Evolutionary conservation across 2,329 filamentous ascomycete genomes (phyloP).

Genomic region (Pyricularia grisea): DNA sequence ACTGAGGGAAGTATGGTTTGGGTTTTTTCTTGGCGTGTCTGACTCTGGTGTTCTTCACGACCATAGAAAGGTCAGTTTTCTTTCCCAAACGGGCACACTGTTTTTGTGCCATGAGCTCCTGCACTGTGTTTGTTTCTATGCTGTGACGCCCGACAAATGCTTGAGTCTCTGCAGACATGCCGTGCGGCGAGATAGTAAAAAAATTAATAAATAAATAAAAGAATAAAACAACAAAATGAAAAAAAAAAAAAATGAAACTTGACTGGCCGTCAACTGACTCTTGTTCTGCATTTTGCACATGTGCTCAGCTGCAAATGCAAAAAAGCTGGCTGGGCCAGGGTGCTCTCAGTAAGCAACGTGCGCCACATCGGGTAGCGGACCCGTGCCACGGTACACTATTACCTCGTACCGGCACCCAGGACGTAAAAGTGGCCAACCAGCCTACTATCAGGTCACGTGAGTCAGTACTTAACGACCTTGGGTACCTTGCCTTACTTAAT

Average conservation of each 20-base stretch:
- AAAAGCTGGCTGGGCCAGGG: not conserved
- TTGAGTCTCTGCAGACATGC: not conserved
- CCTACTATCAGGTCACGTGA: not conserved
- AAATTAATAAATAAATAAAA: not conserved
- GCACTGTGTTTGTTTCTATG: not conserved
- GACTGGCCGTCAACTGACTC: not conserved
- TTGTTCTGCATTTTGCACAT: not conserved
- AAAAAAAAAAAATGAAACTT: not conserved
- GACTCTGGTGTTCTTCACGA: not conserved
- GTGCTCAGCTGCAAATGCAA: not conserved
- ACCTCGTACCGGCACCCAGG: no score
- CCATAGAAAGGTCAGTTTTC: not conserved
- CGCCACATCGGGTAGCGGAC: not conserved
- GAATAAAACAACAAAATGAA: not conserved
- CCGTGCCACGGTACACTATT: not conserved
- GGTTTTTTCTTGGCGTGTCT: not conserved
- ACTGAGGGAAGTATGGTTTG: not conserved
- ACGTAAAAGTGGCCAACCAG: no score
- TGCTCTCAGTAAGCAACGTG: not conserved
- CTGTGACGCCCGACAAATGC: not conserved
- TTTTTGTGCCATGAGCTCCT: not conserved
- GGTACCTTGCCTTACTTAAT: no score
- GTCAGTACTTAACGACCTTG: no score
- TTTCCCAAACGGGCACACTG: not conserved
- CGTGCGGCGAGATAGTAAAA: not conserved